Evolutionary conservation across 2,329 filamentous ascomycete genomes (phyloP).

Genomic region (Macrophomina phaseolina): DNA sequence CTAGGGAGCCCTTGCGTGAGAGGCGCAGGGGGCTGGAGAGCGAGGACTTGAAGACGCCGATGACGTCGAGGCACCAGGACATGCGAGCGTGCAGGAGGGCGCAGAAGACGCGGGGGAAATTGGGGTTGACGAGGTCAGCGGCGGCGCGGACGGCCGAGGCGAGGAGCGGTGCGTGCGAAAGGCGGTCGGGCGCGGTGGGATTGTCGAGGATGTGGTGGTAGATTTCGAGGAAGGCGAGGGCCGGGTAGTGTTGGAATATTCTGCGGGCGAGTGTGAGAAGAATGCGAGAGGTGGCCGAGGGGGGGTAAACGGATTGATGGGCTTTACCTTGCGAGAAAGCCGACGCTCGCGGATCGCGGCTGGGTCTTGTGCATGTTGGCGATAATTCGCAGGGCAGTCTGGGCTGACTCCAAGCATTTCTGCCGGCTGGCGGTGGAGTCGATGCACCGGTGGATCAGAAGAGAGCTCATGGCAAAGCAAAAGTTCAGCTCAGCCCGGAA

Average conservation of each 20-base stretch:
- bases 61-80: constrained; percentile 5
- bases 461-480: constrained; percentile 7
- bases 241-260: constrained; percentile 1
- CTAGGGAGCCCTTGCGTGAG: background rate
- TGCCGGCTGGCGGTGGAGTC: constrained; percentile 3
- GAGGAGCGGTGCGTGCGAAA: background rate
- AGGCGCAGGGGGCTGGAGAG: background rate
- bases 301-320: background rate
- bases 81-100: background rate
- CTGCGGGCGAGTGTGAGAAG: background rate
- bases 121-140: background rate
- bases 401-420: background rate
- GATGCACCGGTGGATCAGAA: constrained; percentile 8
- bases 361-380: background rate
- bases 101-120: constrained; percentile 10
- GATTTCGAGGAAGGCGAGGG: background rate
- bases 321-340: background rate
- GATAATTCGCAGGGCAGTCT: background rate
- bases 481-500: constrained; percentile 2
- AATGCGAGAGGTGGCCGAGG: too few species aligned
- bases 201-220: constrained; percentile 5
- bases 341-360: background rate
- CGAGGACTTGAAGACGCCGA: background rate
- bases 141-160: background rate
- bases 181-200: background rate